Conservation (phyloP, 257 asterid genomes). For the Verbena officinalis region DNA sequence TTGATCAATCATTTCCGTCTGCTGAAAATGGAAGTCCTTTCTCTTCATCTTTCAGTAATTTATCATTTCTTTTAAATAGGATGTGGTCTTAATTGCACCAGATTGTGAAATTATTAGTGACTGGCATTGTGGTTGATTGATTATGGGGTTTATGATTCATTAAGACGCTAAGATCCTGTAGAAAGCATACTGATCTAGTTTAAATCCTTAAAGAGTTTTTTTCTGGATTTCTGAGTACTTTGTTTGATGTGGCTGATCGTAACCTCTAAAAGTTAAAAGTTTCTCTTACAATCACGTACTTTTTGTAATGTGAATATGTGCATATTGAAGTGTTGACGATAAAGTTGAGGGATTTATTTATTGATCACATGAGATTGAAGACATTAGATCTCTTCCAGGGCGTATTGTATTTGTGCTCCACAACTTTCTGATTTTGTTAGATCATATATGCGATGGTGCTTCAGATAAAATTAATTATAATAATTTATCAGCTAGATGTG, state of each 20-base stretch:
- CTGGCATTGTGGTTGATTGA: slow-evolving; percentile 18
- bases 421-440: not conserved
- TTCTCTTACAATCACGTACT: not conserved
- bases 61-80: not conserved
- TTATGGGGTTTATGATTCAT: slow-evolving; percentile 11
- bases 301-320: slow-evolving; percentile 3
- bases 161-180: not conserved
- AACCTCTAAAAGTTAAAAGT: too few species aligned
- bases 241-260: slow-evolving; percentile 24
- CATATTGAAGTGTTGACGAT: slow-evolving; percentile 9
- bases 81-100: not conserved
- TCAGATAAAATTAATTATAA: not conserved
- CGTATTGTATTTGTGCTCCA: not conserved
- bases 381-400: not conserved
- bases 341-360: slow-evolving; percentile 16
- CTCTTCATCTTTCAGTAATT: not conserved
- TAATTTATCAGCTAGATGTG: not conserved
- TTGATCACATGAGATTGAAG: slow-evolving; percentile 9
- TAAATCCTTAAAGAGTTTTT: slow-evolving; percentile 13
- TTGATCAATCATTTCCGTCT: slow-evolving; percentile 20
- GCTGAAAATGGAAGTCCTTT: slow-evolving; percentile 13
- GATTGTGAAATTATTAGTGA: not conserved
- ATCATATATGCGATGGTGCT: not conserved
- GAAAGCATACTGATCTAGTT: slow-evolving; percentile 17
- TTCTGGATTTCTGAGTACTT: slow-evolving; percentile 1